These are phyloP conservation scores for Macrocystidia cucumis DNA, from an alignment of 1,284 basidiomycete species.

Conservation along the genomic window DNA sequence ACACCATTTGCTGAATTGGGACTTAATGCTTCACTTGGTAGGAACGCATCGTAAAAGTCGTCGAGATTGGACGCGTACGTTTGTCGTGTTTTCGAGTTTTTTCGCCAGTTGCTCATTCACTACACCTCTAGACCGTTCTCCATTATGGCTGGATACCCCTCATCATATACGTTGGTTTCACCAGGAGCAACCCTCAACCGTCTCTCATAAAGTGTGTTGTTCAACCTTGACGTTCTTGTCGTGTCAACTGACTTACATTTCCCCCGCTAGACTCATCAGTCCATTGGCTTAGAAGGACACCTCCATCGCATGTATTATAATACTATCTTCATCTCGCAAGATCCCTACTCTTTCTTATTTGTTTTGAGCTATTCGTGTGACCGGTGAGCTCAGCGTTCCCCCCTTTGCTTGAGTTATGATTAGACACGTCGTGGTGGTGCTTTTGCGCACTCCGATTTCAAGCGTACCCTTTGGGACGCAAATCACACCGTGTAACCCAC, in stretches of 20 bases:
- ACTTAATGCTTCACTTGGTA: constrained; percentile 18
- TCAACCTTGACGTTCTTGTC: constrained; percentile 3
- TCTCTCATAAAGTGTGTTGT: constrained; percentile 83
- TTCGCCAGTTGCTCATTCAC: constrained; percentile 7
- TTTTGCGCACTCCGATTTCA: no score
- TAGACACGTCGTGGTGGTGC: constrained; percentile 64
- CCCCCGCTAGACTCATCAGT: constrained; percentile 68
- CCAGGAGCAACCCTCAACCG: constrained; percentile 84
- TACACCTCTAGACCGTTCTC: constrained; percentile 58
- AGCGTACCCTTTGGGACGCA: no score
- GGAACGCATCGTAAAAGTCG: constrained; percentile 74
- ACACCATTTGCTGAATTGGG: constrained; percentile 1
- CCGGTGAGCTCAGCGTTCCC: constrained; percentile 19
- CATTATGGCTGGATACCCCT: constrained; percentile 93
- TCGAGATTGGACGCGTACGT: constrained; percentile 76
- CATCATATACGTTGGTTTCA: constrained; percentile 91
- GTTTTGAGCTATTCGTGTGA: neutral
- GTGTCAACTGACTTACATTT: constrained; percentile 11
- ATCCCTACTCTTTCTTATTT: no score
- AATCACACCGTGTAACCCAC: no score
- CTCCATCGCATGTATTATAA: constrained; percentile 10
- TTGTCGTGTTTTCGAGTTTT: constrained; percentile 4
- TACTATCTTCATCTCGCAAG: no score
- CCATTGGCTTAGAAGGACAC: constrained; percentile 63
- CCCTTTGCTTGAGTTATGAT: constrained; percentile 37